phyloP scores from a whole-genome alignment of 2,329 filamentous ascomycete genomes.

The Ophiostoma perfectum region DNA sequence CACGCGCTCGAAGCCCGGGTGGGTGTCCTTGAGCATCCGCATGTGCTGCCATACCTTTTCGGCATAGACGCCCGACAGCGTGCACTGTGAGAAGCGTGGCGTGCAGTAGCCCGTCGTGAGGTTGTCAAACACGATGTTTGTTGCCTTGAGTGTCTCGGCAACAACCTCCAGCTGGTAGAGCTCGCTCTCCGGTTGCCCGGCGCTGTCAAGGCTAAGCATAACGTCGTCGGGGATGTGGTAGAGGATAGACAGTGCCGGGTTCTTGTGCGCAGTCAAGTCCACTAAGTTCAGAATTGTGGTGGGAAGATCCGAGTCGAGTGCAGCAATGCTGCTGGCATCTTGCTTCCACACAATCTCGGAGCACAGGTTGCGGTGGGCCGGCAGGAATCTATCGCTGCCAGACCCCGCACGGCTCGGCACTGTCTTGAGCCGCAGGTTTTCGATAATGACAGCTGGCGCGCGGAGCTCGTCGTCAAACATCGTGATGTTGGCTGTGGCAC shows the following conservation, averaged over 20 bases:
- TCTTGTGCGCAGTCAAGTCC: conserved; percentile 37
- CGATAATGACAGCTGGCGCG: conserved; percentile 39
- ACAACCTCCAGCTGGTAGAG: conserved; percentile 27
- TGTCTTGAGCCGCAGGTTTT: conserved; percentile 42
- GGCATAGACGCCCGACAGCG: conserved; percentile 28
- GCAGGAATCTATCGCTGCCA: conserved; percentile 38
- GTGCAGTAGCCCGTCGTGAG: conserved; percentile 30
- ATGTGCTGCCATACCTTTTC: conserved; percentile 16
- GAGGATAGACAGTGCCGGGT: conserved; percentile 37
- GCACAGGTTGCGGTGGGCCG: conserved; percentile 46
- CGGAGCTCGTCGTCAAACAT: conserved; percentile 38
- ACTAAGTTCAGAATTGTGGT: conserved; percentile 31
- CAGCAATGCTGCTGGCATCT: conserved; percentile 32
- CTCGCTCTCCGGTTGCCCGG: neutral
- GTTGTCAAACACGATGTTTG: conserved; percentile 29
- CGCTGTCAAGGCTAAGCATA: neutral
- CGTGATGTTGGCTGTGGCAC: conserved; percentile 40
- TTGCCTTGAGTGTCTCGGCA: conserved; percentile 20
- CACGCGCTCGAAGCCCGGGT: conserved; percentile 18
- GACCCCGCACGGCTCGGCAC: conserved; percentile 31
- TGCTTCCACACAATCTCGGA: conserved; percentile 46
- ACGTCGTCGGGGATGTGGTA: conserved; percentile 28
- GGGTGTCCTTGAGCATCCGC: neutral
- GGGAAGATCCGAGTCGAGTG: conserved; percentile 9
- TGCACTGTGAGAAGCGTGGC: conserved; percentile 35